These are phyloP conservation scores for Phylloporus sp. DNA, from an alignment of 768 basidiomycete species.

Conservation along the genomic window DNA sequence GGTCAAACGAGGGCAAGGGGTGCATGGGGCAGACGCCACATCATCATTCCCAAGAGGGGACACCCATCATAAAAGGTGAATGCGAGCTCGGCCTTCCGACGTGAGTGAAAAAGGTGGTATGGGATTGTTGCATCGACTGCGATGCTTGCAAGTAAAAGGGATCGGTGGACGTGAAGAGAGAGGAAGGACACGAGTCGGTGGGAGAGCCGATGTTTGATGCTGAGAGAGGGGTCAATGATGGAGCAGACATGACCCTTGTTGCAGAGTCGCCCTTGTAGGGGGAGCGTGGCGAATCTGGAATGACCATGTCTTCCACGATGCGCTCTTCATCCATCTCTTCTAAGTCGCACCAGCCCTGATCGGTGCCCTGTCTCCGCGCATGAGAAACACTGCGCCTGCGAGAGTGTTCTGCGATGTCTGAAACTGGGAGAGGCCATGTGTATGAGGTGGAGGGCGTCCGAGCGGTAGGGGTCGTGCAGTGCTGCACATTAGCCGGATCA, in stretches of 20 bases:
- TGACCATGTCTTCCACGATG: conserved; percentile 44
- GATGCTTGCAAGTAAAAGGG: conserved; percentile 45
- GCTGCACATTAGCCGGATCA: conserved; percentile 34
- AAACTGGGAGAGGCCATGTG: conserved; percentile 26
- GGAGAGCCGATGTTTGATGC: conserved; percentile 16
- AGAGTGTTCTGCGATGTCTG: conserved; percentile 20
- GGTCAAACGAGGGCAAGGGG: conserved; percentile 1
- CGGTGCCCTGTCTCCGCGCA: conserved; percentile 22
- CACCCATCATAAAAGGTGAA: conserved; percentile 35
- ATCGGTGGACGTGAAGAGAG: conserved; percentile 42
- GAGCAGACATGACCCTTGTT: conserved; percentile 22
- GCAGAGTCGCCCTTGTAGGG: conserved; percentile 14
- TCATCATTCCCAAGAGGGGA: conserved; percentile 25
- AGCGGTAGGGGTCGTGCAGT: conserved; percentile 38
- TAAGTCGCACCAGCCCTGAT: conserved; percentile 27
- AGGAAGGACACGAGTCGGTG: conserved; percentile 22
- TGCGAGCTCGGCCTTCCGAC: conserved; percentile 35
- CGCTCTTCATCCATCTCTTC: conserved; percentile 43
- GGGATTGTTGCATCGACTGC: conserved; percentile 34
- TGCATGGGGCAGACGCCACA: neutral
- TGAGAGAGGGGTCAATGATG: conserved; percentile 14
- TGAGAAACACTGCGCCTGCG: conserved; percentile 28
- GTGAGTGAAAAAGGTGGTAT: conserved; percentile 34
- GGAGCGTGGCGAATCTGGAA: conserved; percentile 28
- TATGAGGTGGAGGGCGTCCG: conserved; percentile 31